Base-by-base conservation (phyloP, 345 rosid species). In the Gossypium ekmanianum region DNA sequence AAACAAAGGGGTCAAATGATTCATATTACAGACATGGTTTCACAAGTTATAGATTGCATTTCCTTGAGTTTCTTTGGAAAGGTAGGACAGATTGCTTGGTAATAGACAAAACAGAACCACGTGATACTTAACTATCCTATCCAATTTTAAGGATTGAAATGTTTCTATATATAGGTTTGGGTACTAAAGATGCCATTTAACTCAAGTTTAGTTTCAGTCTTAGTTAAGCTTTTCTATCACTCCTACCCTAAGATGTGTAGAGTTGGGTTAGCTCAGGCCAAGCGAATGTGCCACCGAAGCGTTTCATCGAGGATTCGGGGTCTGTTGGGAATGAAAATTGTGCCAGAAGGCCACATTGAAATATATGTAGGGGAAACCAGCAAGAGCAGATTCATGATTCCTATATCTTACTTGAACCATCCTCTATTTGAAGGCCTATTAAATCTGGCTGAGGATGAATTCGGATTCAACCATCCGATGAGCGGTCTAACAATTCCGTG, bases 401-500 rank as follows among this genome's bases (percentile, higher is more conserved):
- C 89, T 0, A 82, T 94, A 63, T 81, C 93, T 57, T 88, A 76
- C 55, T 81, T 90, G 73, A 89, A 88, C 76, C 90, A 92, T 74
- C 90, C 91, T 34, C 50, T 84, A 72, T 94, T 94, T 54, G 83
- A 73, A 57, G 85, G 82, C 57, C 75, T 90, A 74, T 77, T 92
- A 61, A 74, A 84, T 75, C 64, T 75, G 62, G 96, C 97, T 0
- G 96, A 88, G 75, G 91, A 87, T 80, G 97, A 90, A 71, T 91
- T 89, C 3, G 96, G 92, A 74, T 92, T 88, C 71, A 78, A 85
- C 73, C 90, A 88, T 75, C 91, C 91, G 0, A 89, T 83, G 87
- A 94, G 93, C 0, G 88, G 91, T 11, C 87, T 91, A 74, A 90
- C 92, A 2, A 82, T 93, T 68, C 97, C 98, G 26, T 93, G 97